Percentiles rank a stretch among this genome's conserved stretches.
phyloP scores from a whole-genome alignment of 805 yeast species.

The Candida wancherniae region DNA sequence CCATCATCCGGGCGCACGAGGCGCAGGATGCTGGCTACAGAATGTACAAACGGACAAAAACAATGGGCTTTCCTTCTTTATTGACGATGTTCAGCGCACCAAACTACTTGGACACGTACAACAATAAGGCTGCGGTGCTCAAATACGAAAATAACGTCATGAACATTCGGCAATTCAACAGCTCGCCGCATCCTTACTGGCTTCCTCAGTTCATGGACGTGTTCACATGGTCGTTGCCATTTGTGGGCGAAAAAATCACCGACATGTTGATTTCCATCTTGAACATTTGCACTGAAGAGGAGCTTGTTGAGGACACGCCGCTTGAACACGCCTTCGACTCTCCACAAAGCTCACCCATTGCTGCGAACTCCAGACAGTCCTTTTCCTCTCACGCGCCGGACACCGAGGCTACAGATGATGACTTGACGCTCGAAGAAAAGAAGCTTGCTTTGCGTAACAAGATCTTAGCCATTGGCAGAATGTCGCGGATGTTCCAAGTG shows the following conservation, averaged over 20 bases:
- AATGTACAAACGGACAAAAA: conserved; percentile 81
- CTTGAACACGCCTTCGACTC: conserved; percentile 29
- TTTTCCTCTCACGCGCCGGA: conserved; percentile 5
- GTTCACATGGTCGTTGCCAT: conserved; percentile 94
- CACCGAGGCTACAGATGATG: too few species aligned
- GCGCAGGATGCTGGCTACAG: conserved; percentile 97
- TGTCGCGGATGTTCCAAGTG: conserved; percentile 86
- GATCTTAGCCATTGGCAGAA: conserved; percentile 93
- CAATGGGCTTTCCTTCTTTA: conserved; percentile 84
- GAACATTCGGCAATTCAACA: conserved; percentile 92
- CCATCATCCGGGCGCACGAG: conserved; percentile 93
- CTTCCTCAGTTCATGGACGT: conserved; percentile 96
- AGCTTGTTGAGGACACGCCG: conserved; percentile 70
- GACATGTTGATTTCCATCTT: conserved; percentile 87
- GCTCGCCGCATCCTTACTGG: conserved; percentile 95
- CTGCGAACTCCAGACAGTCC: conserved; percentile 5
- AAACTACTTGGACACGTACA: conserved; percentile 85
- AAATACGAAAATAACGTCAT: conserved; percentile 88
- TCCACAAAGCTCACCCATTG: conserved; percentile 22
- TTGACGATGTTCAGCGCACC: conserved; percentile 95
- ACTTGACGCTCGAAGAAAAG: conserved; percentile 32
- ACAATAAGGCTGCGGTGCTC: conserved; percentile 91
- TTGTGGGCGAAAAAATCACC: conserved; percentile 93
- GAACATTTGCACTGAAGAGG: conserved; percentile 94
- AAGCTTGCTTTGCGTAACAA: conserved; percentile 68